These are phyloP conservation scores for Scutellaria barbata DNA, from an alignment of 257 asterid species.

Conservation along the genomic window DNA sequence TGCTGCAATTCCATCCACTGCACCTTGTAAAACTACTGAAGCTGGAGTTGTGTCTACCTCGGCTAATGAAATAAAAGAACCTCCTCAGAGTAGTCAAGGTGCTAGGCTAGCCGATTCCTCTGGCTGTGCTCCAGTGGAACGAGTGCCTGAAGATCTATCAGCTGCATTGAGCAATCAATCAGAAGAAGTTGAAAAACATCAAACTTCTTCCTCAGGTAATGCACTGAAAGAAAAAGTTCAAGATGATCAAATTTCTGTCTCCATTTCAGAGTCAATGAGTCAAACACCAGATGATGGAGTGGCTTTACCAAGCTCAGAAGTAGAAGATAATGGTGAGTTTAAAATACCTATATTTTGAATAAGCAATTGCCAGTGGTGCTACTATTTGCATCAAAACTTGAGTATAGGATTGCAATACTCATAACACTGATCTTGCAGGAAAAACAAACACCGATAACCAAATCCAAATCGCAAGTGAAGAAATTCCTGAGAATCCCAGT, in stretches of 20 bases:
- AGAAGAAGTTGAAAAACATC: slow-evolving; percentile 40
- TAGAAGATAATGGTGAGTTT: slow-evolving; percentile 32
- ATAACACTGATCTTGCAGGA: slow-evolving; percentile 31
- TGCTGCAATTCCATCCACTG: not conserved
- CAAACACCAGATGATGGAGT: slow-evolving; percentile 35
- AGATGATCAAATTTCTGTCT: slow-evolving; percentile 36
- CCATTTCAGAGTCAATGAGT: slow-evolving; percentile 17
- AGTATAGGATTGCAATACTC: slow-evolving; percentile 21
- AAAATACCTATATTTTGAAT: not conserved
- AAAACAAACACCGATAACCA: slow-evolving; percentile 20
- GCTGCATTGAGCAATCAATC: slow-evolving; percentile 37
- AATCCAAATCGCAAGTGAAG: slow-evolving; percentile 27
- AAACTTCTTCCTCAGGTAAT: slow-evolving; percentile 40
- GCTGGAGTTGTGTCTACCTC: slow-evolving; percentile 29
- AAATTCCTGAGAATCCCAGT: slow-evolving; percentile 32
- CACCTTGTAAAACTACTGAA: no score
- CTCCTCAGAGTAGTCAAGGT: slow-evolving; percentile 26
- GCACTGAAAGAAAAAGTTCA: slow-evolving; percentile 34
- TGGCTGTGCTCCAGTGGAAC: slow-evolving; percentile 33
- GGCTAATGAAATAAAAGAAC: slow-evolving; percentile 36
- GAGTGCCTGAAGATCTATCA: slow-evolving; percentile 37
- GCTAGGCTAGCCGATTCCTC: slow-evolving; percentile 30
- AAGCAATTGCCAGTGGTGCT: not conserved
- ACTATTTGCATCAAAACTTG: not conserved
- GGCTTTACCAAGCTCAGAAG: slow-evolving; percentile 35